phyloP scores from a whole-genome alignment of 2,329 filamentous ascomycete species.

The Xenosphaeropsis pyriputrescens region DNA sequence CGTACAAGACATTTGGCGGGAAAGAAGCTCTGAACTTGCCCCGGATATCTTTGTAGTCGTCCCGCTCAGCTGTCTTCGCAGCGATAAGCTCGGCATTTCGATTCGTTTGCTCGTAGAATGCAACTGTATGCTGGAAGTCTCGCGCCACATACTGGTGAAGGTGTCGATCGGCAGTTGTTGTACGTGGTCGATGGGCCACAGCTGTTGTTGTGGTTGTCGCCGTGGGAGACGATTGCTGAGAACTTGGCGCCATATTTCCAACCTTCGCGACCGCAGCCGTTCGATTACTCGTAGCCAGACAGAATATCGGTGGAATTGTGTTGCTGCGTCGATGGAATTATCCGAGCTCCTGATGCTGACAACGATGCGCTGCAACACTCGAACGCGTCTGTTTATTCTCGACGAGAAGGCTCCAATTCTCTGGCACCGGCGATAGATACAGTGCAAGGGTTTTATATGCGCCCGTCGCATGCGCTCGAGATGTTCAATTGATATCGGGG shows the following conservation, averaged over 20 bases:
- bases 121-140: slow-evolving; percentile 41
- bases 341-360: too few relatives aligned
- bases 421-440: too few relatives aligned
- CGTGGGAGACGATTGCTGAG: slow-evolving; percentile 11
- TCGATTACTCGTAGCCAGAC: slow-evolving; percentile 3
- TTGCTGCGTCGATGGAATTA: background rate
- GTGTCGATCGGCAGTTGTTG: slow-evolving; percentile 28
- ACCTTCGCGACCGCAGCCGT: slow-evolving; percentile 11
- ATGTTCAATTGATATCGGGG: too few relatives aligned
- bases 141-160: slow-evolving; percentile 51
- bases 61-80: slow-evolving; percentile 50
- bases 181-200: slow-evolving; percentile 14
- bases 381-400: too few relatives aligned
- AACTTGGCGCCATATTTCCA: slow-evolving; percentile 17
- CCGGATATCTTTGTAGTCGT: slow-evolving; percentile 52
- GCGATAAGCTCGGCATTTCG: slow-evolving; percentile 42
- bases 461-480: too few relatives aligned
- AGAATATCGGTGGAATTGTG: too few relatives aligned
- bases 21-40: slow-evolving; percentile 39
- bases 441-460: too few relatives aligned
- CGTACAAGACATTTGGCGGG: slow-evolving; percentile 43
- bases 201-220: slow-evolving; percentile 7
- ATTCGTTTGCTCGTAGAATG: slow-evolving; percentile 32
- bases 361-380: too few relatives aligned
- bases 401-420: too few relatives aligned